Evolutionary conservation across 192 early-diverging fungal genomes (phyloP).

Genomic region (Kappamyces sp.): DNA sequence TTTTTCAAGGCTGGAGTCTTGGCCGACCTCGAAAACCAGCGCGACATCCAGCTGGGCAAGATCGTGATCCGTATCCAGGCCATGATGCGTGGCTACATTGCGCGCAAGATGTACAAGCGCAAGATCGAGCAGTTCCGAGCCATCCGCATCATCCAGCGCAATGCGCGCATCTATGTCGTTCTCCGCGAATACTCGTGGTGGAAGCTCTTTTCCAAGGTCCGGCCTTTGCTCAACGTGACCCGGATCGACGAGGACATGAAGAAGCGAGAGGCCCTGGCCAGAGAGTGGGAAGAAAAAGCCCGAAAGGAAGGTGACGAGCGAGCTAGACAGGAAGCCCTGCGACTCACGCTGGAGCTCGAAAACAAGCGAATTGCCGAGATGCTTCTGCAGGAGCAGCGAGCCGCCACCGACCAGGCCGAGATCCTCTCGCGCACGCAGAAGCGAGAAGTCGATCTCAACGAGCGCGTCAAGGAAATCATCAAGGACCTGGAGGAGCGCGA

Average conservation of each 20-base stretch:
- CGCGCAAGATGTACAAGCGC: slow-evolving; percentile 63
- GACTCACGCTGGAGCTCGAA: slow-evolving; percentile 59
- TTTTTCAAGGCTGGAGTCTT: slow-evolving; percentile 95
- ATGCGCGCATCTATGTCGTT: slow-evolving; percentile 82
- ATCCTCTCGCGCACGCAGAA: slow-evolving; percentile 77
- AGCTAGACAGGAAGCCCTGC: slow-evolving; percentile 49
- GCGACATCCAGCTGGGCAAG: slow-evolving; percentile 76
- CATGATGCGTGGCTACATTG: slow-evolving; percentile 74
- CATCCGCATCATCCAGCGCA: slow-evolving; percentile 90
- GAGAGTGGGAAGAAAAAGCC: slow-evolving; percentile 66
- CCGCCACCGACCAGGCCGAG: slow-evolving; percentile 76
- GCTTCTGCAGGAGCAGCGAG: slow-evolving; percentile 65
- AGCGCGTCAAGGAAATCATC: slow-evolving; percentile 34
- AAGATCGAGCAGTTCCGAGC: slow-evolving; percentile 75
- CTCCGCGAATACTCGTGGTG: slow-evolving; percentile 95
- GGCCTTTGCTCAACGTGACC: slow-evolving; percentile 79
- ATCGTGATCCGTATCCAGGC: slow-evolving; percentile 85
- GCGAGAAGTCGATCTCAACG: slow-evolving; percentile 47
- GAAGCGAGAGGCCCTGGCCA: slow-evolving; percentile 62
- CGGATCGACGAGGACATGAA: slow-evolving; percentile 75
- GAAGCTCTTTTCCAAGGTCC: slow-evolving; percentile 88
- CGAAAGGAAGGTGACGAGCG: slow-evolving; percentile 56
- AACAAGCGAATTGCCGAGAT: slow-evolving; percentile 64
- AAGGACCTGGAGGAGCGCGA: slow-evolving; percentile 47
- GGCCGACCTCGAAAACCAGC: slow-evolving; percentile 87